Evolutionary conservation across 768 basidiomycete genomes (phyloP).

Genomic region (Rickenella mellea): DNA sequence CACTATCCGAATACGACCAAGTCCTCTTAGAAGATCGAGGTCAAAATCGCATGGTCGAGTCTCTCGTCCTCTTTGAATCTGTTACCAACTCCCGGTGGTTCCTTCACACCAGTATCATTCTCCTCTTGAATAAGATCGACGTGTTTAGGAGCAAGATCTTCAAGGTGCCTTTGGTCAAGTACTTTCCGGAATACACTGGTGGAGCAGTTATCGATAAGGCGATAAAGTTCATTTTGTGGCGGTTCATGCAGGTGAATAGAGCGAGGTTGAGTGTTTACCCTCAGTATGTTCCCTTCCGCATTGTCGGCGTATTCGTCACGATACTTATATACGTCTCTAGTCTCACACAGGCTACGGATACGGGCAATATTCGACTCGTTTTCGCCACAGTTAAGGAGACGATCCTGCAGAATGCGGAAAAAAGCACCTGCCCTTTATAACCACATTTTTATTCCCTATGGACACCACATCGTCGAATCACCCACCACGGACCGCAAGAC

Average conservation of each 20-base stretch:
- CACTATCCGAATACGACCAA: constrained; percentile 70
- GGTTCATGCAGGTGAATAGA: constrained; percentile 35
- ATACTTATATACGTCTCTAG: background rate
- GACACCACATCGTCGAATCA: no score
- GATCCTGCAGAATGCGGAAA: no score
- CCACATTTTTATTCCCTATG: no score
- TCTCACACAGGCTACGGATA: background rate
- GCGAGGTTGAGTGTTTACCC: constrained; percentile 35
- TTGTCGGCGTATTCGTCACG: constrained; percentile 7
- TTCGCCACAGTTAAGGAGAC: background rate
- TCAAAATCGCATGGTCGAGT: constrained; percentile 42
- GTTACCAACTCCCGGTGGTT: constrained; percentile 47
- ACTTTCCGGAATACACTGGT: constrained; percentile 35
- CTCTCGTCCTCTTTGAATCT: constrained; percentile 38
- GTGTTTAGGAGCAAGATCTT: constrained; percentile 41
- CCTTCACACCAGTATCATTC: constrained; percentile 26
- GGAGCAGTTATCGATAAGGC: constrained; percentile 35
- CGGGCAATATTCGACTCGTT: background rate
- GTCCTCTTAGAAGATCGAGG: constrained; percentile 58
- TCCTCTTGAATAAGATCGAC: constrained; percentile 34
- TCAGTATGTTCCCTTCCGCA: constrained; percentile 23
- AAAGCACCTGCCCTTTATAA: no score
- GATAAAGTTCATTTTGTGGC: constrained; percentile 37
- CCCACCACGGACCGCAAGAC: no score
- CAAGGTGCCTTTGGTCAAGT: constrained; percentile 22